phyloP scores from a whole-genome alignment of 441 rosid genomes.

The Breynia disticha region DNA sequence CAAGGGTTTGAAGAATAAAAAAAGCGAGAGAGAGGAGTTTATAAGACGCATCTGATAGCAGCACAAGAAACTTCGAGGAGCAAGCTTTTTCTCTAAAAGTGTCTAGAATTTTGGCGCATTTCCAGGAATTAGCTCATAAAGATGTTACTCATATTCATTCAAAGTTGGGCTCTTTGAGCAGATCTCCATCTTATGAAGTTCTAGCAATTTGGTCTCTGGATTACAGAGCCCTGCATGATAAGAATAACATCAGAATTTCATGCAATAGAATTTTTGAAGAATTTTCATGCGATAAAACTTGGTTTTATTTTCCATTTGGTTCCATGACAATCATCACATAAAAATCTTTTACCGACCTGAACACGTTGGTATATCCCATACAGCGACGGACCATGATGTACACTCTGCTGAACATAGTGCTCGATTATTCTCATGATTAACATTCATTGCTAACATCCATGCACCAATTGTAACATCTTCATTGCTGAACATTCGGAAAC shows the following conservation, averaged over 20 bases:
- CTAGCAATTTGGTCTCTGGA: conserved; percentile 67
- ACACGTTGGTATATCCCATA: conserved; percentile 94
- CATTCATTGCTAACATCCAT: conserved; percentile 99
- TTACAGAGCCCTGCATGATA: conserved; percentile 55
- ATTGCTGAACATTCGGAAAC: conserved; percentile 93
- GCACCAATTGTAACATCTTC: conserved; percentile 95
- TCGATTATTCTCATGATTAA: conserved; percentile 64
- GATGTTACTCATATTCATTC: conserved; percentile 44
- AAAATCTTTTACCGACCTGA: conserved; percentile 43
- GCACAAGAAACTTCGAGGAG: conserved; percentile 5
- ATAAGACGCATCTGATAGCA: conserved; percentile 4
- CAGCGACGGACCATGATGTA: conserved; percentile 58
- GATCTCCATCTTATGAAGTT: conserved; percentile 64
- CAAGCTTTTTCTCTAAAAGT: conserved; percentile 5
- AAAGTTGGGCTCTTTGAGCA: conserved; percentile 74
- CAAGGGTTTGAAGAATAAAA: background rate
- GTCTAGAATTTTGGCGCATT: background rate
- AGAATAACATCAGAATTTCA: background rate
- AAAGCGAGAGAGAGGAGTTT: background rate
- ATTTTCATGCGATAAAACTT: background rate
- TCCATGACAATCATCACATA: conserved; percentile 10
- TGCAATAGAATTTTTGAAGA: background rate
- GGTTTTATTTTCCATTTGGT: background rate
- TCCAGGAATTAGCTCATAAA: background rate
- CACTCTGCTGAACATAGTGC: conserved; percentile 63